These are phyloP conservation scores for Ambrosia hybrid DNA, from an alignment of 140 eudicot genomes.

Conservation along the genomic window DNA sequence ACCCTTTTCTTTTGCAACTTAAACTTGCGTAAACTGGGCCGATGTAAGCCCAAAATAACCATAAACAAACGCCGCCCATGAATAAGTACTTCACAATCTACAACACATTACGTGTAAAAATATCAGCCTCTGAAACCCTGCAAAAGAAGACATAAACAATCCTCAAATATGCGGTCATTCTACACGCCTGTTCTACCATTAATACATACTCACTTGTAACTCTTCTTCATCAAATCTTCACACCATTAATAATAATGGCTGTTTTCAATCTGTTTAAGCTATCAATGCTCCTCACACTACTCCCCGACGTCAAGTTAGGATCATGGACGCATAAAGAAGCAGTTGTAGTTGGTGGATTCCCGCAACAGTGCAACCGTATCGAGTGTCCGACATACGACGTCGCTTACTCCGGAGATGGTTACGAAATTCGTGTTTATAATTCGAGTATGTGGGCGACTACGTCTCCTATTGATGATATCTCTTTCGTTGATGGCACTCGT, in stretches of 20 bases:
- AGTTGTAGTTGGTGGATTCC: slow-evolving; percentile 26
- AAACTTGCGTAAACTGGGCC: not conserved
- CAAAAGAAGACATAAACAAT: not conserved
- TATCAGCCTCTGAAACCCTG: not conserved
- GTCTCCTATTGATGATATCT: slow-evolving; percentile 65
- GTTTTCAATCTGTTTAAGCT: not conserved
- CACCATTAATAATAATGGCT: not conserved
- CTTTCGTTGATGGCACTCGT: slow-evolving; percentile 67
- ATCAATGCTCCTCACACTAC: slow-evolving; percentile 40
- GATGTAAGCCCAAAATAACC: not conserved
- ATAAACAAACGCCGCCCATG: not conserved
- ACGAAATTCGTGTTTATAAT: slow-evolving; percentile 76
- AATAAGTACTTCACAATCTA: not conserved
- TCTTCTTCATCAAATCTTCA: not conserved
- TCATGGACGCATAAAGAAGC: slow-evolving; percentile 25
- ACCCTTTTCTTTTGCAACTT: no score
- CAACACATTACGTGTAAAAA: not conserved
- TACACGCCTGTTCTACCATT: not conserved
- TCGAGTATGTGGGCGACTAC: slow-evolving; percentile 82
- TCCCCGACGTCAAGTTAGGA: slow-evolving; percentile 35
- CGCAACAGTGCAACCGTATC: slow-evolving; percentile 68
- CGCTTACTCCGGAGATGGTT: slow-evolving; percentile 56
- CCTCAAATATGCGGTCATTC: not conserved
- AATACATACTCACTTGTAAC: not conserved
- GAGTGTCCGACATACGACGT: slow-evolving; percentile 87